Evolutionary conservation across 1,284 basidiomycete genomes (phyloP), one percentile per base, ranked within the genome.

Genomic region (Melampsora larici-populina): DNA sequence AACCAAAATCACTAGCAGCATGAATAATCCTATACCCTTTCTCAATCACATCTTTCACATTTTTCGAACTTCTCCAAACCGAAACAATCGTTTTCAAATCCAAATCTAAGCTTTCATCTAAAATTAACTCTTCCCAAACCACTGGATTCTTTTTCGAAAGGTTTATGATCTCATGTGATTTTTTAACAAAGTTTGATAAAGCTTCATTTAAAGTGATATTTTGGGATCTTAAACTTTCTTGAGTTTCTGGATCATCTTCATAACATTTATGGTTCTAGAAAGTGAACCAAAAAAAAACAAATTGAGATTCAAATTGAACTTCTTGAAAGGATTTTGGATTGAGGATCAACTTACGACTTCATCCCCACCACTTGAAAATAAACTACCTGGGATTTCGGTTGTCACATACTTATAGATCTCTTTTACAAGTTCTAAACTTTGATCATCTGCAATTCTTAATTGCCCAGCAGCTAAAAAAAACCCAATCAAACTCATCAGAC

Each of bases 311-410:
- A 40, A 8, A 8, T 4, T 4, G 33, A 8, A 36, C 4, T 4
- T 36, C 33, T 36, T 8, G 8, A 43, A 43, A 43, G 40, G 11
- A 13, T 43, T 43, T 43, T 43, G 18, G 66, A 63, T 17, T 70
- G 60, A 49, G 77, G 78, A 7, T 77, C 40, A 9, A 85, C 84
- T 82, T 91, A 93, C 84, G 79, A 94, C 83, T 84, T 94, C 92
- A 82, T 94, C 93, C 0, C 92, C 92, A 1, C 93, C 93, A 0
- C 91, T 91, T 80, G 88, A 89, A 82, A 94, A 89, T 78, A 91
- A 86, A 31, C 83, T 86, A 21, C 89, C 88, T 0, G 88, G 87
- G 79, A 90, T 87, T 49, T 88, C 83, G 24, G 84, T 82, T 0
- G 87, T 83, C 0, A 85, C 82, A 0, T 84, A 73, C 68, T 80